Conservation (phyloP, 148 eudicot genomes). For the Rhododendron vialii region DNA sequence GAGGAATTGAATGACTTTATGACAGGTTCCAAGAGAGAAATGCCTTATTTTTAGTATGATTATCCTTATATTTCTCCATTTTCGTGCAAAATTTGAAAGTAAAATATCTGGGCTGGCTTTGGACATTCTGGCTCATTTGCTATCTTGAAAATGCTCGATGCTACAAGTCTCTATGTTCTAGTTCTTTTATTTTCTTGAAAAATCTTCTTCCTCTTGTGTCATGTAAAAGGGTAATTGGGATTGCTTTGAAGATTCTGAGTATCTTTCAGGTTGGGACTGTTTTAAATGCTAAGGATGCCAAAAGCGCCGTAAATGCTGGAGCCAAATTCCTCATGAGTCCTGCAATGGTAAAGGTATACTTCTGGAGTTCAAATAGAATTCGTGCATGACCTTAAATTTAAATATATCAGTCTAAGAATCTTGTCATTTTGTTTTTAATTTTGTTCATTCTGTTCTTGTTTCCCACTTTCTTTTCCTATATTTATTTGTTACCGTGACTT, state of each 20-base stretch:
- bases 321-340: slow-evolving; percentile 93
- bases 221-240: neutral
- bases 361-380: neutral
- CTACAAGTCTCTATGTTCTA: neutral
- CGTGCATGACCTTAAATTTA: neutral
- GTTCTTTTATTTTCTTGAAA: neutral
- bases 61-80: neutral
- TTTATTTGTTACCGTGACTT: neutral
- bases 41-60: neutral
- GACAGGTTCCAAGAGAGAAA: neutral
- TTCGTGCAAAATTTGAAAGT: neutral
- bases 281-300: slow-evolving; percentile 59
- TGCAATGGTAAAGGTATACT: slow-evolving; percentile 60
- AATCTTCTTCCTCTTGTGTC: neutral
- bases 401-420: neutral
- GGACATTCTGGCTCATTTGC: neutral
- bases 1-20: neutral
- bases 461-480: neutral
- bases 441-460: neutral
- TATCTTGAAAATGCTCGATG: neutral
- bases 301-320: slow-evolving; percentile 55
- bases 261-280: slow-evolving; percentile 75
- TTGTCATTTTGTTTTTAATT: neutral
- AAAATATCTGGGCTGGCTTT: neutral
- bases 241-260: neutral